Percentiles rank a stretch among this genome's conserved stretches.
phyloP scores from a whole-genome alignment of 2,329 filamentous ascomycete genomes.

The Colletotrichum australisinense region DNA sequence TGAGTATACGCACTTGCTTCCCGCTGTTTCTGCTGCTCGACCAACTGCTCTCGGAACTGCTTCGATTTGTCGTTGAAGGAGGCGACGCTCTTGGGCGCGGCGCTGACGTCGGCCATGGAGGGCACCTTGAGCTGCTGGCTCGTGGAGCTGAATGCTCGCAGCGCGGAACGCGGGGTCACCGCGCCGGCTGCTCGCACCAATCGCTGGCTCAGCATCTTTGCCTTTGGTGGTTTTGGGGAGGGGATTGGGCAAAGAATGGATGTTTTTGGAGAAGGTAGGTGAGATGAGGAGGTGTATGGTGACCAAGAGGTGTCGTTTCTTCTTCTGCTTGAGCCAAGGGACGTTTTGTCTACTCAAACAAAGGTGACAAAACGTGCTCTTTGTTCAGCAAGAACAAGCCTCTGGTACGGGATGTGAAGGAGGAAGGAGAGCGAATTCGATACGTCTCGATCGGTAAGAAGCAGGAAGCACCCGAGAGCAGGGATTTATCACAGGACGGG shows the following conservation, averaged over 20 bases:
- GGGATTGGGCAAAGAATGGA: conserved; percentile 12
- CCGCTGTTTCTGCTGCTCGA: conserved; percentile 81
- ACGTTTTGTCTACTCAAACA: conserved; percentile 14
- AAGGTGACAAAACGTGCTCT: conserved; percentile 27
- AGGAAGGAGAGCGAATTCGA: conserved; percentile 27
- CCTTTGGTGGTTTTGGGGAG: conserved; percentile 40
- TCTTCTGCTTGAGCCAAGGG: conserved; percentile 17
- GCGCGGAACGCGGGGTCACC: conserved; percentile 57
- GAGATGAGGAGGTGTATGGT: conserved; percentile 6
- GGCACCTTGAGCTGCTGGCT: conserved; percentile 66
- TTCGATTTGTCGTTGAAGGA: conserved; percentile 87
- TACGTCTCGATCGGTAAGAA: conserved; percentile 33
- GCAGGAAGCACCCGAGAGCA: conserved; percentile 36
- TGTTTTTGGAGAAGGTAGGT: not conserved
- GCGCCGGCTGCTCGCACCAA: conserved; percentile 59
- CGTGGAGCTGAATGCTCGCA: conserved; percentile 70
- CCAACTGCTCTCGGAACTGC: conserved; percentile 85
- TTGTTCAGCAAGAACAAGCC: conserved; percentile 35
- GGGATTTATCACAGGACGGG: conserved; percentile 29
- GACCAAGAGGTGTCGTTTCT: conserved; percentile 25
- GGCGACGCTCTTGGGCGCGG: conserved; percentile 71
- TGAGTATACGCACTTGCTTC: conserved; percentile 79
- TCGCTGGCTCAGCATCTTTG: conserved; percentile 61
- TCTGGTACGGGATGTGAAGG: conserved; percentile 25
- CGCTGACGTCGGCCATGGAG: conserved; percentile 86